Base-by-base conservation (phyloP, 2,329 filamentous ascomycete genomes). In the Cercospora zeina region DNA sequence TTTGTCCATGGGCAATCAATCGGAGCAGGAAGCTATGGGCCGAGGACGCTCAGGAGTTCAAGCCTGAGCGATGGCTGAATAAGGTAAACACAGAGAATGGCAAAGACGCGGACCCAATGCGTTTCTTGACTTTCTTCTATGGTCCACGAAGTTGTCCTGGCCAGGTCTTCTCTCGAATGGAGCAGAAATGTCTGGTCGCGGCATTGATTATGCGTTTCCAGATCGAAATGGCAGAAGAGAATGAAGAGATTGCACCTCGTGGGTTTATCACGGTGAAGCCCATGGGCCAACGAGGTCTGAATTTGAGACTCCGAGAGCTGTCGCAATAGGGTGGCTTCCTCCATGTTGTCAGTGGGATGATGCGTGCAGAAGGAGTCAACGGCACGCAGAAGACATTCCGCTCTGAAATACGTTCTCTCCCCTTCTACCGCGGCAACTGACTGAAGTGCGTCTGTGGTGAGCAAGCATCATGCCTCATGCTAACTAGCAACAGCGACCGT, bases 81-180 rank as follows among this genome's bases (percentile, higher is more conserved):
- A 45, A 34, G 19, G 30, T 19, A 14, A 34, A 11, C 21, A 21
- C 14, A 21, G 47, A 42, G 21, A 78, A 59, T 34, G 36, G 13
- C 96, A 91, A 91, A 90, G 91, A 0, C 73, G 81, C 0, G 87
- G 90, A 59, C 16, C 64, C 62, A 14, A 67, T 61, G 47, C 50
- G 71, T 11, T 75, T 76, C 58, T 49, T 80, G 55, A 80, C 78
- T 0, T 81, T 81, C 62, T 66, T 80, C 16, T 77, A 80, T 58
- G 73, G 73, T 1, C 72, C 73, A 4, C 50, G 73, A 13, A 69
- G 68, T 27, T 74, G 72, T 54, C 72, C 73, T 34, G 73, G 73
- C 14, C 67, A 72, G 47, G 57, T 55, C 1, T 74, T 74, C 55
- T 69, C 71, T 4, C 61, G 65, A 33, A 64, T 68, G 1, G 72